Base-by-base conservation (phyloP, 805 yeast species). In the Cyberlindnera saturnus region DNA sequence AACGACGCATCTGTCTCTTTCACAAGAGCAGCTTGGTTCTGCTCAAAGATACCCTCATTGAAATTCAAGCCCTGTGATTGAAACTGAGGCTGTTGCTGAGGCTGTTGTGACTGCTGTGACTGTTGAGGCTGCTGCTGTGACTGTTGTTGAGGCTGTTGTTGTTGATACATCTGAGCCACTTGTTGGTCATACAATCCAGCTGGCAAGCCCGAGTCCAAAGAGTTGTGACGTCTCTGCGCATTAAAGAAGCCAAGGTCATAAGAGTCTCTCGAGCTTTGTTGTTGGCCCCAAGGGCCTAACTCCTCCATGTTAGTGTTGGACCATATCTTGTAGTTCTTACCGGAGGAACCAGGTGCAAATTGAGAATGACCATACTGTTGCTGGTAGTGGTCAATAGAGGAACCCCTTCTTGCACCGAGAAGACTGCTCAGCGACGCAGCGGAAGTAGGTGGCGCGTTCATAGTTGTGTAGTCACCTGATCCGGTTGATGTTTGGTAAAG, bases 371-470 rank as follows among this genome's bases (percentile, higher is more conserved):
- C 33, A 31, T n/a, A n/a, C 29, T 37, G 49, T 10, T 43, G 43
- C 28, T 43, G 46, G 31, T 31, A 26, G 1, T 45, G 49, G 15
- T 44, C 48, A 7, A 47, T 40, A 23, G 43, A 43, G 2, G 55
- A 52, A 28, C 45, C 45, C 17, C 53, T 46, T 46, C 59, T 49
- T 15, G 49, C 18, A 4, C 46, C 49, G n/a, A 43, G 23, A 26
- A 43, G 28, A 11, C 38, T 28, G 32, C 41, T 33, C 29, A 17
- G 13, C 18, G 33, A 23, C 18, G 28, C 18, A n/a, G 33, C 17
- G 35, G 26, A 14, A n/a, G 19, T 18, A 6, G 16, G 13, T 15
- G 14, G 13, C 5, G n/a, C 18, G 16, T 13, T 23, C 28, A 23
- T 9, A 23, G 28, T 23, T 23, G 28, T 23, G 6, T 23, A 23